These are phyloP conservation scores for Lasiosphaeriaceae sp. DNA, from an alignment of 495 filamentous ascomycete species.

Conservation along the genomic window DNA sequence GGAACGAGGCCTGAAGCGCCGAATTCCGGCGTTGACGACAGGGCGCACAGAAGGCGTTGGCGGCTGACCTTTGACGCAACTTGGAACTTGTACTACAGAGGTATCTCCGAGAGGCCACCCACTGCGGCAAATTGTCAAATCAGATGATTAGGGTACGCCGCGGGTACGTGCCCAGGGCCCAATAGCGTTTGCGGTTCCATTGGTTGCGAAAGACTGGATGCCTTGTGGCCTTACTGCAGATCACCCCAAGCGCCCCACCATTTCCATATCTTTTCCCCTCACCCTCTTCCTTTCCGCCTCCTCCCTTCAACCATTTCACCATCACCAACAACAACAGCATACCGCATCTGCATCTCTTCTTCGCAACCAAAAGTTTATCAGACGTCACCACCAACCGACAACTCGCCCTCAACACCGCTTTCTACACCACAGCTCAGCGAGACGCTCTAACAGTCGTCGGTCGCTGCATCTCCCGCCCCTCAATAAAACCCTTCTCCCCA, in stretches of 20 bases:
- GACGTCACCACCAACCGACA: slow-evolving; percentile 1
- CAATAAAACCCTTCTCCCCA: slow-evolving; percentile 41
- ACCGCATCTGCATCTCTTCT: slow-evolving; percentile 13
- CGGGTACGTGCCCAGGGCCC: neutral
- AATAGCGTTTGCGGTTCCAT: no score
- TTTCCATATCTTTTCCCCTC: slow-evolving; percentile 24
- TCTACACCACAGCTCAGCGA: slow-evolving; percentile 20
- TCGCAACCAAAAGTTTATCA: slow-evolving; percentile 2
- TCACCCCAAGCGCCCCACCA: slow-evolving; percentile 17
- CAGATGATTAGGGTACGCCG: neutral
- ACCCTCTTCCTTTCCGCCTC: slow-evolving; percentile 16
- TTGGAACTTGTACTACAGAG: no score
- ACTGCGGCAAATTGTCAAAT: neutral
- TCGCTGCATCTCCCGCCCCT: slow-evolving; percentile 37
- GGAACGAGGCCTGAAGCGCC: no score
- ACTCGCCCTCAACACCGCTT: slow-evolving; percentile 1
- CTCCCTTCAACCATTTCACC: slow-evolving; percentile 19
- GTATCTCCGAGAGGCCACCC: neutral
- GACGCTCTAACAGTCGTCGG: slow-evolving; percentile 39
- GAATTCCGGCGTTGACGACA: no score
- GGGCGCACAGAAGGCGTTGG: no score
- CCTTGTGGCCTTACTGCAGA: slow-evolving; percentile 23
- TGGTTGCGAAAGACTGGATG: slow-evolving; percentile 6
- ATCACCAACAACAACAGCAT: slow-evolving; percentile 28
- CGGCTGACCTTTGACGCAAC: no score